These are phyloP conservation scores for Tremellales sp. DNA, from an alignment of 1,284 basidiomycete species.

Conservation along the genomic window DNA sequence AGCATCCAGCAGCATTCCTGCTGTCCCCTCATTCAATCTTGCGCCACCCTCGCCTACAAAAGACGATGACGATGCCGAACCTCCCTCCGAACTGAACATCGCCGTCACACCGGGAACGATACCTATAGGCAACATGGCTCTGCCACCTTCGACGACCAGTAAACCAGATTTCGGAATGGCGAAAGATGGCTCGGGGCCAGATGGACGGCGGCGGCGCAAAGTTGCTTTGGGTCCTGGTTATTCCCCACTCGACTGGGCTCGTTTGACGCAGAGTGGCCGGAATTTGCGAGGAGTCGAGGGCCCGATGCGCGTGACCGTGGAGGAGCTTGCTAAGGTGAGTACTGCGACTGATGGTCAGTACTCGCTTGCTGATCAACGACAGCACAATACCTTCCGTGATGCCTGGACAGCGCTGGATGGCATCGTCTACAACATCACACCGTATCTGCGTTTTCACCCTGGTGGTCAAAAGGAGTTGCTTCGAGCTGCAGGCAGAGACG, in stretches of 20 bases:
- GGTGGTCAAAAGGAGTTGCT: slow-evolving; percentile 91
- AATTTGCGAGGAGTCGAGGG: slow-evolving; percentile 63
- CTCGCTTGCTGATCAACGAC: background rate
- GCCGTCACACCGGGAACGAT: slow-evolving; percentile 36
- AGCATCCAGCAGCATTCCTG: slow-evolving; percentile 14
- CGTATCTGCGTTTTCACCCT: slow-evolving; percentile 87
- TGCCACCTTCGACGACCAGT: slow-evolving; percentile 35
- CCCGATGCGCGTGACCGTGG: slow-evolving; percentile 69
- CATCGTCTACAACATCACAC: slow-evolving; percentile 94
- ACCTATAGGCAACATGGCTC: slow-evolving; percentile 42
- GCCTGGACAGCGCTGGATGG: slow-evolving; percentile 92
- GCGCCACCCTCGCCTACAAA: slow-evolving; percentile 57
- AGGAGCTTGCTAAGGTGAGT: slow-evolving; percentile 77
- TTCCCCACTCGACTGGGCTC: slow-evolving; percentile 92
- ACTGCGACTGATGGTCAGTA: background rate
- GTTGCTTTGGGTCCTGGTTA: slow-evolving; percentile 88
- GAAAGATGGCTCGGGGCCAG: slow-evolving; percentile 22
- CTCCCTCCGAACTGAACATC: slow-evolving; percentile 40
- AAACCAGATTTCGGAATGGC: slow-evolving; percentile 40
- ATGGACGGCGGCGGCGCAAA: slow-evolving; percentile 61
- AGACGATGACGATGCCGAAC: slow-evolving; percentile 51
- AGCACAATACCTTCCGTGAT: slow-evolving; percentile 60
- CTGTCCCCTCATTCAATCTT: slow-evolving; percentile 16
- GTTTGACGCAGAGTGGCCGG: slow-evolving; percentile 69
- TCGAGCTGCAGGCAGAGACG: slow-evolving; percentile 93